These are phyloP conservation scores for Saccharomyces cerevisiae DNA, from an alignment of 805 yeast genomes.

Conservation along the genomic window DNA sequence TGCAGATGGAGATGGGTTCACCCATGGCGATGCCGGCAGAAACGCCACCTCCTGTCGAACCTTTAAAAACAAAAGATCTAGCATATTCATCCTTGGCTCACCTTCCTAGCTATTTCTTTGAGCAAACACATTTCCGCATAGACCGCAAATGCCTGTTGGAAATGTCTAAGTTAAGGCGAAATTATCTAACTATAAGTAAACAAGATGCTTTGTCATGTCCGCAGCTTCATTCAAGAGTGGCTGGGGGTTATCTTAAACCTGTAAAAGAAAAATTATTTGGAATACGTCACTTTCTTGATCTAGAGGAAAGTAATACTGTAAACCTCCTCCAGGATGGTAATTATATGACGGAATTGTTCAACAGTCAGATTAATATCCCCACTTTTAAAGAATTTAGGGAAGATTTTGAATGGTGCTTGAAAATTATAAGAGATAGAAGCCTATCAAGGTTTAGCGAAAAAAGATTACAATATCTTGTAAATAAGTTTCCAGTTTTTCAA, in stretches of 20 bases:
- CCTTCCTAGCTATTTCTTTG: background rate
- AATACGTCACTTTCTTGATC: background rate
- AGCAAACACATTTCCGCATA: background rate
- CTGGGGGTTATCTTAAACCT: background rate
- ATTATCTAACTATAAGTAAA: background rate
- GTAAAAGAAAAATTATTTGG: background rate
- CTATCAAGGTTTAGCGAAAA: slow-evolving; percentile 11
- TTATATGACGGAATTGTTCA: background rate
- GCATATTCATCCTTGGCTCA: background rate
- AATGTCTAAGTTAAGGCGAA: background rate
- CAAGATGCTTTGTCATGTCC: background rate
- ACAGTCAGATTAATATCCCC: slow-evolving; percentile 8
- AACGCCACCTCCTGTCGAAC: background rate
- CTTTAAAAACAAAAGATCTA: background rate
- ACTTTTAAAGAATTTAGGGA: slow-evolving; percentile 22
- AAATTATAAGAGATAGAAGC: slow-evolving; percentile 5
- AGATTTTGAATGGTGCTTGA: slow-evolving; percentile 21
- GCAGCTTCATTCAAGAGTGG: background rate
- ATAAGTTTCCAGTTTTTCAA: slow-evolving; percentile 28
- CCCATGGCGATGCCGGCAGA: slow-evolving; percentile 15
- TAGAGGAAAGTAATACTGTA: background rate
- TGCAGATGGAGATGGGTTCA: slow-evolving; percentile 25
- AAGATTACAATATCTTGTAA: slow-evolving; percentile 22
- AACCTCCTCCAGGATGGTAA: background rate
- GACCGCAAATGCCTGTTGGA: background rate